A percentile compares a stretch with the other conserved stretches of the same genome.
phyloP scores from a whole-genome alignment of 176 grass and related monocot genomes.

The Avena eriantha region DNA sequence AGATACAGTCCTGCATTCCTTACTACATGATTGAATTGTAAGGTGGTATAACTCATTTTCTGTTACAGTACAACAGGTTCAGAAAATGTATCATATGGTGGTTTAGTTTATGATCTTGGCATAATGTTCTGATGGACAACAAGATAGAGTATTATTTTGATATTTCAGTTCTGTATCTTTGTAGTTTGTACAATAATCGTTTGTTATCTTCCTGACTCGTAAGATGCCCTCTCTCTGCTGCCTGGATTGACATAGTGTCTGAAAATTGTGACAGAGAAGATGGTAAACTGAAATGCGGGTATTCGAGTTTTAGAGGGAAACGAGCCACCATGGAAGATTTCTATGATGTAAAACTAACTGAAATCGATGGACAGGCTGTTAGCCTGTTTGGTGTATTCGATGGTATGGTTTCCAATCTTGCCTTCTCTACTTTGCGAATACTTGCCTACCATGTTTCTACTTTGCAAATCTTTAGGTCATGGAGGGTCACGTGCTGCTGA shows the following conservation, averaged over 20 bases:
- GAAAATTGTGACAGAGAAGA: slow-evolving; percentile 71
- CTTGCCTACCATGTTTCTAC: slow-evolving; percentile 36
- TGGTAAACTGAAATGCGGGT: slow-evolving; percentile 83
- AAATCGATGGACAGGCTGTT: slow-evolving; percentile 74
- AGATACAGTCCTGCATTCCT: background rate
- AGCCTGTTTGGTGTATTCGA: slow-evolving; percentile 93
- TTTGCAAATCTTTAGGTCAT: slow-evolving; percentile 69
- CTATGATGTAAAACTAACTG: slow-evolving; percentile 82
- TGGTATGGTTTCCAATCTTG: slow-evolving; percentile 60
- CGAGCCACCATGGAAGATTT: slow-evolving; percentile 94
- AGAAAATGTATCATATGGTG: slow-evolving; percentile 11
- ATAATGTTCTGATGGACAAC: slow-evolving; percentile 12
- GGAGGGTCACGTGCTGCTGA: slow-evolving; percentile 85
- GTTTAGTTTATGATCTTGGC: slow-evolving; percentile 11
- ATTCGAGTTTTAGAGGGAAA: slow-evolving; percentile 89
- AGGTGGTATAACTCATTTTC: background rate
- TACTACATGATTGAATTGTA: background rate
- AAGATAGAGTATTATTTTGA: slow-evolving; percentile 19
- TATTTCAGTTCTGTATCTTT: slow-evolving; percentile 18
- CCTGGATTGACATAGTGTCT: slow-evolving; percentile 47
- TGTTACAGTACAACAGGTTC: background rate
- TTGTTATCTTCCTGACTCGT: background rate
- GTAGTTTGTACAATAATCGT: background rate
- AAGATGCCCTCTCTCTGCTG: slow-evolving; percentile 2
- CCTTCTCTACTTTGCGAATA: slow-evolving; percentile 15